phyloP scores from a whole-genome alignment of 2,329 filamentous ascomycete genomes.

The Pseudogymnoascus sp. region DNA sequence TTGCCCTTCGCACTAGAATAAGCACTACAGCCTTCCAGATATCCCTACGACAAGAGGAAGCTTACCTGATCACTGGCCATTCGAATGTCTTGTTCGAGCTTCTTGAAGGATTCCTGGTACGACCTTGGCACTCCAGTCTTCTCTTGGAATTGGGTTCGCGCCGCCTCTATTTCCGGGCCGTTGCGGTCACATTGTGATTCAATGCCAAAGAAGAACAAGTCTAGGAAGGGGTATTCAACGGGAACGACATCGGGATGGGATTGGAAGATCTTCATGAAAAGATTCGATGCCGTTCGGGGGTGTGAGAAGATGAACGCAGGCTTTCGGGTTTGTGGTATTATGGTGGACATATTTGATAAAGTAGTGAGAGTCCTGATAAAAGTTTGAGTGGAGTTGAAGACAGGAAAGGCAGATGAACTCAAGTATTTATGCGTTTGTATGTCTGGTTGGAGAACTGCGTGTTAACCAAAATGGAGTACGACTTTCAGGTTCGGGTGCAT shows the following conservation, averaged over 20 bases:
- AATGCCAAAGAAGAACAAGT: not conserved
- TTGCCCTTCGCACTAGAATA: not conserved
- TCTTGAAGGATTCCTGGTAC: not conserved
- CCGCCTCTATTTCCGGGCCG: not conserved
- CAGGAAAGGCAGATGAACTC: not conserved
- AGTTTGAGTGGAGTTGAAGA: not conserved
- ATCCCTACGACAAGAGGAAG: not conserved
- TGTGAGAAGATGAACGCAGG: not conserved
- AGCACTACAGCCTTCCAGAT: not conserved
- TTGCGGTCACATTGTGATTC: not conserved
- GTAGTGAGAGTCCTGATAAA: not conserved
- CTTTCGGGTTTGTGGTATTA: not conserved
- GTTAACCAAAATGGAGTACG: not conserved
- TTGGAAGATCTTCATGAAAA: not conserved
- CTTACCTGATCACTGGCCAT: not conserved
- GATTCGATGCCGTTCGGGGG: not conserved
- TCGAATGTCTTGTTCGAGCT: not conserved
- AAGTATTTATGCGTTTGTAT: not conserved
- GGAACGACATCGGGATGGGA: not conserved
- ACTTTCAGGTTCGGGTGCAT: not conserved
- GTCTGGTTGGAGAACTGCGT: not conserved
- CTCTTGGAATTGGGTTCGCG: not conserved
- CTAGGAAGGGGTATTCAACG: not conserved
- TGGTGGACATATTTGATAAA: not conserved
- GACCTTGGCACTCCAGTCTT: not conserved